Evolutionary conservation across 345 rosid species (phyloP).

Genomic region (Eucalyptus regnans): DNA sequence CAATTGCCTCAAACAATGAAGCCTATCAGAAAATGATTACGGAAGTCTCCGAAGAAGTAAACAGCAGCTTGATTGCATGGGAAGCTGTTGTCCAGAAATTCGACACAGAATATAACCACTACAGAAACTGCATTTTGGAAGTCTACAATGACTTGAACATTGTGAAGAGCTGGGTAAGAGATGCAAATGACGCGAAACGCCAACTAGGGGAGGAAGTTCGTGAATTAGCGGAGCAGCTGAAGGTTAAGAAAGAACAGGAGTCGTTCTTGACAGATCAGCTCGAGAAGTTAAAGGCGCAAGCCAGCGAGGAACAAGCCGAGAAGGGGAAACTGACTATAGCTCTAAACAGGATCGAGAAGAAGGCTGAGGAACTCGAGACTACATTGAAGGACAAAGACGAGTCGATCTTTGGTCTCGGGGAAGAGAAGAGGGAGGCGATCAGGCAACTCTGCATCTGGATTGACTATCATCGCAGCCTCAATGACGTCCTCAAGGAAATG

Average conservation of each 20-base stretch:
- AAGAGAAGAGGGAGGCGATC: conserved; percentile 87
- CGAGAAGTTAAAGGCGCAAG: conserved; percentile 29
- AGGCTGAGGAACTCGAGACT: conserved; percentile 19
- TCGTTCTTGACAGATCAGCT: conserved; percentile 12
- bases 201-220: conserved; percentile 16
- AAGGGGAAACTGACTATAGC: conserved; percentile 30
- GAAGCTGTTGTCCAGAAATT: conserved; percentile 24
- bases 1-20: conserved; percentile 3
- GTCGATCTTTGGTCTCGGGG: conserved; percentile 33
- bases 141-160: conserved; percentile 23
- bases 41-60: conserved; percentile 25
- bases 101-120: conserved; percentile 20
- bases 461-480: conserved; percentile 66
- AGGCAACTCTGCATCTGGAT: conserved; percentile 81
- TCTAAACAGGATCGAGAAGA: conserved; percentile 16
- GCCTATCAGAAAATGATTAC: conserved; percentile 32
- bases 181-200: conserved; percentile 19
- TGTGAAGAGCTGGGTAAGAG: conserved; percentile 33
- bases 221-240: conserved; percentile 19
- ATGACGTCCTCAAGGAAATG: conserved; percentile 38
- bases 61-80: conserved; percentile 16
- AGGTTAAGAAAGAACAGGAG: conserved; percentile 17
- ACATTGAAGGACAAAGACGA: conserved; percentile 40
- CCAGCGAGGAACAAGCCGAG: conserved; percentile 35
- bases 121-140: conserved; percentile 21